Evolutionary conservation across 2,329 filamentous ascomycete species (phyloP), one percentile per base, ranked within the genome.

Genomic region (Sclerotinia nivalis): DNA sequence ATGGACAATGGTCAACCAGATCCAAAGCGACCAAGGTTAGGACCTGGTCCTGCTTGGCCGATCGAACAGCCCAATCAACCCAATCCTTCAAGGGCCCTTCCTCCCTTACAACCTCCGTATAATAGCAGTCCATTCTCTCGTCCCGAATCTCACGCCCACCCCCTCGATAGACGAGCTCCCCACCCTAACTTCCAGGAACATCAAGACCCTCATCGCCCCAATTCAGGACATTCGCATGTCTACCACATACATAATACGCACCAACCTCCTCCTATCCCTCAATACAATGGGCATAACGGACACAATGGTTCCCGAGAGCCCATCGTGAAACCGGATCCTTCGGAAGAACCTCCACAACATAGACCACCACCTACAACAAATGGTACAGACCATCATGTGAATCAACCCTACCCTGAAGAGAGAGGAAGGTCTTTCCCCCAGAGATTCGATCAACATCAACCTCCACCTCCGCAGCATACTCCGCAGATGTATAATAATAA

Each of bases 1-100:
- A 89, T 89, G 87, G 87, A 89, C 82, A 81, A 82, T 82, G 84
- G 82, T 80, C 84, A 80, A 80, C 85, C 85, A 77, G 86, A 88
- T 77, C 81, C 80, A 77, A 89, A 89, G 83, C 86, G 87, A 78
- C 84, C 84, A 79, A 86, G 87, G 81, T 82, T 88, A 75, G 80
- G 66, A 55, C 50, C 71, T n/a, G 49, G 54, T 45, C 66, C 71
- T 66, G 43, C 70, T 58, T 71, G 69, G 69, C 52, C 66, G 55
- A 70, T 67, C 43, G 66, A 58, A 28, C 66, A 68, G 66, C 66
- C 66, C 66, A 68, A 55, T 55, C 62, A 67, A 50, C 69, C 68
- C 55, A 84, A 69, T 74, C 81, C 80, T 73, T 78, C 79, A 20
- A 69, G 66, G 47, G 56, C 66, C 72, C 75, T 80, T 72, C 81